Base-by-base conservation (phyloP, 495 filamentous ascomycete species). In the Evernia prunastri region DNA sequence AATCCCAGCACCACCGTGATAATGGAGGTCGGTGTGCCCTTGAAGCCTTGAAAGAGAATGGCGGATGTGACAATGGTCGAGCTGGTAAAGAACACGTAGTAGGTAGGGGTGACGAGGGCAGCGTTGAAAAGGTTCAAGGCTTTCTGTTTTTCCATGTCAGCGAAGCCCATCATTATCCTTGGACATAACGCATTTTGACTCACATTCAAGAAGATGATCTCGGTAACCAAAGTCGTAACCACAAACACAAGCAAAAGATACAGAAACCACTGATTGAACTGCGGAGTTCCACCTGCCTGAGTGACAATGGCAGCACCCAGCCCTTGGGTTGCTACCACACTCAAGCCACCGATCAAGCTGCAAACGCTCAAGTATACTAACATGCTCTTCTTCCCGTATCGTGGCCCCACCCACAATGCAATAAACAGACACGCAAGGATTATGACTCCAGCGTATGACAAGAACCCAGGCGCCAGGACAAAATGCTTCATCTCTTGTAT, bases 191-290 rank as follows among this genome's bases (percentile, higher is more conserved):
- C 31, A 20, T 33, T 5, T 3, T 31, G 23, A 80, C 92, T 80
- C 78, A 96, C 94, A 74, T 98, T 98, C 37, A 98, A 77, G 71
- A 86, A 98, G 61, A 98, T 86, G 59, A 98, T 96, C 76, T 98
- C 94, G 0, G 91, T 94, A 69, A 96, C 63, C 47, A 98, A 78
- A 0, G 95, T 97, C 31, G 80, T 75, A 68, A 97, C 82, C 36
- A 97, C 91, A 74, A 98, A 97, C 7, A 90, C 90, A 65, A 97
- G 77, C 56, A 98, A 74, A 29, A 98, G 86, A 75, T 97, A 98
- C 43, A 93, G 72, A 74, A 98, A 98, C 92, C 92, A 97, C 72
- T 97, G 84, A 71, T 96, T 97, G 73, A 96, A 98, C 80, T 98
- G 95, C 29, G 81, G 74, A 33, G 84, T 81, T 25, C 92, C 94